These are phyloP conservation scores for Omphalea diandra DNA, from an alignment of 441 rosid species.

Conservation along the genomic window DNA sequence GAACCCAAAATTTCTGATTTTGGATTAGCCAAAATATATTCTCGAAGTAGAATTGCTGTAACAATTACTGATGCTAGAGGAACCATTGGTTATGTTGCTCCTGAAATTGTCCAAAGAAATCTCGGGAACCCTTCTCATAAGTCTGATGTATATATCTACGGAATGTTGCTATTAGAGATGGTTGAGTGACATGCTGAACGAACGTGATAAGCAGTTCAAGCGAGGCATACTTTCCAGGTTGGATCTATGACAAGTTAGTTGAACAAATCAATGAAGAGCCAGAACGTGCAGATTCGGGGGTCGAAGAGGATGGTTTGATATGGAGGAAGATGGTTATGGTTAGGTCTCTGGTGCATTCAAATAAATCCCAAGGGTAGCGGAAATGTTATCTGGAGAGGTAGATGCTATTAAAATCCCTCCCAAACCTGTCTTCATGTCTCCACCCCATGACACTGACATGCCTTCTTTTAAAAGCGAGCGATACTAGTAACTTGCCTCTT, in stretches of 20 bases:
- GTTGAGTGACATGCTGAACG: conserved; percentile 13
- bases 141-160: conserved; percentile 44
- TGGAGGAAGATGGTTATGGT: conserved; percentile 34
- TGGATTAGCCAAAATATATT: conserved; percentile 15
- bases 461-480: conserved; percentile 8
- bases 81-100: conserved; percentile 21
- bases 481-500: conserved; percentile 5
- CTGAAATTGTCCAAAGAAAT: conserved; percentile 34
- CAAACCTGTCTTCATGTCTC: conserved; percentile 29
- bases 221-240: conserved; percentile 32
- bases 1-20: conserved; percentile 22
- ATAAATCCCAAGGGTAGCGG: conserved; percentile 34
- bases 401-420: conserved; percentile 39
- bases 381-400: conserved; percentile 29
- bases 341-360: conserved; percentile 46
- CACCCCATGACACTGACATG: neutral
- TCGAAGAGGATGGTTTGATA: conserved; percentile 5
- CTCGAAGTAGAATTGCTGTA: neutral
- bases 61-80: conserved; percentile 10
- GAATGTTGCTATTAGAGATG: conserved; percentile 45
- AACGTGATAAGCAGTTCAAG: neutral
- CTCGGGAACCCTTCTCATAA: conserved; percentile 37
- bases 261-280: conserved; percentile 23
- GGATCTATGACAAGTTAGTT: no score
- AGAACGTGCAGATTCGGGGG: neutral